A percentile compares a stretch with the other conserved stretches of the same genome.
These are phyloP conservation scores for Ceratobasidium papillatum DNA, from an alignment of 1,284 basidiomycete genomes.

Conservation along the genomic window DNA sequence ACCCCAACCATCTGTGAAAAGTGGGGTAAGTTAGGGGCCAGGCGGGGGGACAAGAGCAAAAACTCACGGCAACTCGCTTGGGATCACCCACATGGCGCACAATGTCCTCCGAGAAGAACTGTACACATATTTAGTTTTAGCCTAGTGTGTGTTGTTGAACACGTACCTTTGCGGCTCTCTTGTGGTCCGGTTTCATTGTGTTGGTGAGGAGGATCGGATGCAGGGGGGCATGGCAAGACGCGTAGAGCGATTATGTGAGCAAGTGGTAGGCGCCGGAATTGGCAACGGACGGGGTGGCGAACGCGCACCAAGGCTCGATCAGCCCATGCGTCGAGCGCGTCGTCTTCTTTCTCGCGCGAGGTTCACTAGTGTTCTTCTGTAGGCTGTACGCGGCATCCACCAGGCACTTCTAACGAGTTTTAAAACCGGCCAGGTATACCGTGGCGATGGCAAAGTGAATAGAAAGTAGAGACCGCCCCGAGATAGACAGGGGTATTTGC, in stretches of 20 bases:
- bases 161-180: constrained; percentile 27
- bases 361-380: neutral
- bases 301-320: neutral
- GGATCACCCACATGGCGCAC: constrained; percentile 59
- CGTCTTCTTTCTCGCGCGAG: neutral
- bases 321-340: neutral
- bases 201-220: neutral
- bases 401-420: constrained; percentile 1
- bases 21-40: constrained; percentile 44
- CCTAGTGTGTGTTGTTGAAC: neutral
- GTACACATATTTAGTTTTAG: neutral
- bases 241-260: constrained; percentile 9
- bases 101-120: constrained; percentile 83
- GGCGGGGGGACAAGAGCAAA: constrained; percentile 41
- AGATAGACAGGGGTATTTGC: neutral
- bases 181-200: constrained; percentile 15
- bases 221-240: neutral
- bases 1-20: constrained; percentile 38
- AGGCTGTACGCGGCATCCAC: neutral
- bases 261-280: neutral
- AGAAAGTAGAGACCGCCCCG: neutral
- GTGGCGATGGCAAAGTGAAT: neutral
- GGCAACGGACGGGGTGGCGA: constrained; percentile 2
- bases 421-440: neutral
- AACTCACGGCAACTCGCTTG: constrained; percentile 51